phyloP scores from a whole-genome alignment of 345 rosid species.

The Viola odorata region DNA sequence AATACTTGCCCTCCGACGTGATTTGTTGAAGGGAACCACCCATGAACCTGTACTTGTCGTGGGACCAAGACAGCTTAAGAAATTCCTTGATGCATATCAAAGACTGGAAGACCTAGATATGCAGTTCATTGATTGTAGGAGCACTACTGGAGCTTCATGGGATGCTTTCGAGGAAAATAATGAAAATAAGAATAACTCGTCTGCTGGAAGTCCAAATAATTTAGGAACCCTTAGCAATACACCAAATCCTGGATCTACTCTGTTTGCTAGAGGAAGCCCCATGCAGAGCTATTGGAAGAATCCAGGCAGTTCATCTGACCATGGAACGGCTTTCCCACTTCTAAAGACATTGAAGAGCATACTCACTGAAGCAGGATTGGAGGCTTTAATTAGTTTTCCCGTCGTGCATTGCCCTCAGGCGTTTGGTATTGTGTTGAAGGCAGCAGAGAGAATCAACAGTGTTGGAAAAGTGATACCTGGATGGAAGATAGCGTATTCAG shows the following conservation, averaged over 20 bases:
- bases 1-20: constrained; percentile 70
- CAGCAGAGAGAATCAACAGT: constrained; percentile 58
- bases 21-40: constrained; percentile 51
- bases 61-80: constrained; percentile 71
- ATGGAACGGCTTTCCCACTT: constrained; percentile 29
- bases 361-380: constrained; percentile 60
- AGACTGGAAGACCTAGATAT: constrained; percentile 87
- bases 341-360: constrained; percentile 49
- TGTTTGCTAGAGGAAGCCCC: constrained; percentile 56
- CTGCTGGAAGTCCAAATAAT: constrained; percentile 24
- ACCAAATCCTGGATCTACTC: constrained; percentile 26
- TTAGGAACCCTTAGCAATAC: constrained; percentile 6
- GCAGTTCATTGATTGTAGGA: constrained; percentile 83
- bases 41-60: constrained; percentile 80
- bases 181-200: constrained; percentile 13
- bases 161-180: constrained; percentile 40
- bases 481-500: constrained; percentile 93
- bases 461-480: constrained; percentile 71
- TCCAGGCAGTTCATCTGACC: constrained; percentile 46
- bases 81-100: constrained; percentile 80
- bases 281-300: constrained; percentile 77
- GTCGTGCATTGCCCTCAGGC: constrained; percentile 96
- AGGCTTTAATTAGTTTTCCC: constrained; percentile 70
- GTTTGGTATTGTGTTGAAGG: constrained; percentile 66
- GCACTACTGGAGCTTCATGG: constrained; percentile 59